phyloP scores from a whole-genome alignment of 2,329 filamentous ascomycete genomes.

The Cladophialophora bantiana region DNA sequence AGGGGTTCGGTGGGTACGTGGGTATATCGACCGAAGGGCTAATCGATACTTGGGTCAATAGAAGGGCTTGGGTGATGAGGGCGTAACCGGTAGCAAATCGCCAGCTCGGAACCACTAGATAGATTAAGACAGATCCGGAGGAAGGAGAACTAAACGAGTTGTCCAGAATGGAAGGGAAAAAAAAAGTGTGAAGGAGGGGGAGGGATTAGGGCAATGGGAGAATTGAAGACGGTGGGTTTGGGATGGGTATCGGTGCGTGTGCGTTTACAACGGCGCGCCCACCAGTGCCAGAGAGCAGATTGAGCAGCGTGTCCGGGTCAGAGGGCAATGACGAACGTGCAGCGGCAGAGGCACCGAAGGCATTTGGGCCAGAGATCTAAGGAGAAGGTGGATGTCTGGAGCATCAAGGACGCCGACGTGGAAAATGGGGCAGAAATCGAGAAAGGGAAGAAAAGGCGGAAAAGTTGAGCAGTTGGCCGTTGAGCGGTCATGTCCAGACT shows the following conservation, averaged over 20 bases:
- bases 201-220: slow-evolving; percentile 1
- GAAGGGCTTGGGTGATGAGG: neutral
- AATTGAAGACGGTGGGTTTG: slow-evolving; percentile 11
- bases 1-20: slow-evolving; percentile 12
- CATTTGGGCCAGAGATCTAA: slow-evolving; percentile 4
- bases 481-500: too few relatives aligned
- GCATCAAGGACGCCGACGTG: neutral
- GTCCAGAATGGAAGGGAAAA: slow-evolving; percentile 10
- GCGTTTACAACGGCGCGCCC: neutral
- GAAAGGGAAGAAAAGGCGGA: neutral
- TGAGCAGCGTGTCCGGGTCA: slow-evolving; percentile 8
- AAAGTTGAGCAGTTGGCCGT: neutral
- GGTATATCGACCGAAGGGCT: neutral
- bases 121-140: neutral
- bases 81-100: neutral
- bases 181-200: slow-evolving; percentile 11
- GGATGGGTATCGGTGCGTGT: neutral
- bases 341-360: neutral
- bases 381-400: neutral
- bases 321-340: slow-evolving; percentile 7
- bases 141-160: slow-evolving; percentile 4
- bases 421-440: neutral
- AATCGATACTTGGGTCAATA: neutral
- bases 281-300: slow-evolving; percentile 2
- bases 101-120: neutral